Evolutionary conservation across 202 grass and related monocot species (phyloP).

Genomic region (Panicum virgatum): DNA sequence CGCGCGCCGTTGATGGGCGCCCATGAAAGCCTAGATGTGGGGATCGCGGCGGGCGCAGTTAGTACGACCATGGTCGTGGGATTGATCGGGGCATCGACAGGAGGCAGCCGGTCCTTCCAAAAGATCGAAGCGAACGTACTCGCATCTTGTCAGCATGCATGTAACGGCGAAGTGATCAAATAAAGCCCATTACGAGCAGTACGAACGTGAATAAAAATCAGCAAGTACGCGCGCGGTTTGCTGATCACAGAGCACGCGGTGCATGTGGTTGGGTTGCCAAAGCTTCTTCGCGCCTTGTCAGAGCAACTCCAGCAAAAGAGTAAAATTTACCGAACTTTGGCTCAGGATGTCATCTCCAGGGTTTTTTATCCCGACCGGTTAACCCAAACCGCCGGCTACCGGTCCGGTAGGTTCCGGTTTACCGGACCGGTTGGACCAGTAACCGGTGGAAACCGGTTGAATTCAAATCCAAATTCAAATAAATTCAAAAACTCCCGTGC

Average conservation of each 20-base stretch:
- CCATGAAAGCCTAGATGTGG: constrained; percentile 31
- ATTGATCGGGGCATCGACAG: background rate
- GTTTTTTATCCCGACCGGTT: no score
- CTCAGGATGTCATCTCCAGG: no score
- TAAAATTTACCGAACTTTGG: no score
- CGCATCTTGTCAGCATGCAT: background rate
- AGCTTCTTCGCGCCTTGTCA: background rate
- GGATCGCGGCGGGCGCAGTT: background rate
- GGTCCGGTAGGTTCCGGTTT: no score
- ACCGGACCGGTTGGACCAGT: no score
- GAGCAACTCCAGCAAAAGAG: no score
- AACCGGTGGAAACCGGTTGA: no score
- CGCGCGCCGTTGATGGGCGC: constrained; percentile 2
- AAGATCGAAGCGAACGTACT: background rate
- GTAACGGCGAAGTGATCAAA: background rate
- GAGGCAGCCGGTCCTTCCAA: background rate
- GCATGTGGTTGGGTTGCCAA: background rate
- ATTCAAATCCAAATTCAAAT: no score
- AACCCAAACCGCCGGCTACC: no score
- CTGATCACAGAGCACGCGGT: background rate
- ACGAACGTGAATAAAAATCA: background rate
- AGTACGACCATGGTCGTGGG: background rate
- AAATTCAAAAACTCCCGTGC: no score
- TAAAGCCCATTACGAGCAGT: constrained; percentile 6
- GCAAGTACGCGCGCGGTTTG: background rate